These are phyloP conservation scores for Debaryomyces coudertii DNA, from an alignment of 1,139 yeast species.

Conservation along the genomic window DNA sequence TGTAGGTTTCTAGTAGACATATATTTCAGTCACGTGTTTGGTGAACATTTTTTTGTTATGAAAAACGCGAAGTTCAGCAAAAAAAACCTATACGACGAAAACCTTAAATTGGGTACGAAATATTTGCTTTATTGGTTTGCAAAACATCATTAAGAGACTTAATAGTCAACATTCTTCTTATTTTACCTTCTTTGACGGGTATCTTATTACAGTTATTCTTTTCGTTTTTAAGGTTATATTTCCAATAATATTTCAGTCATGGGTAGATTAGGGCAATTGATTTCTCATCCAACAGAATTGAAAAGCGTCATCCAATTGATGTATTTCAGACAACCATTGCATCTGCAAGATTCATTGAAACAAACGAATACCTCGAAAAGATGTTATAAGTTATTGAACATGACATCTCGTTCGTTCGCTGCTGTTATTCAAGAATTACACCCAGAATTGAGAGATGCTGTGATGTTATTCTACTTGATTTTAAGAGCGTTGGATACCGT, in stretches of 20 bases:
- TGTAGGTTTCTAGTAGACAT: neutral
- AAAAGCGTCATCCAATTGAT: constrained; percentile 65
- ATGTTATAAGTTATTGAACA: constrained; percentile 69
- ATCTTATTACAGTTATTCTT: neutral
- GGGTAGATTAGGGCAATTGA: constrained; percentile 69
- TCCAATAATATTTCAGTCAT: constrained; percentile 30
- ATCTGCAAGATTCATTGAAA: constrained; percentile 48
- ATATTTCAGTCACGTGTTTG: neutral
- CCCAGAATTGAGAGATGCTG: constrained; percentile 83
- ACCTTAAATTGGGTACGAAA: neutral
- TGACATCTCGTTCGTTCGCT: constrained; percentile 88
- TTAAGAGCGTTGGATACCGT: constrained; percentile 93
- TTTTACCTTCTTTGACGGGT: neutral
- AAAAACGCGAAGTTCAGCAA: constrained; percentile 1
- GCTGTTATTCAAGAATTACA: constrained; percentile 90
- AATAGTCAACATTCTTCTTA: neutral
- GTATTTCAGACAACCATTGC: constrained; percentile 56
- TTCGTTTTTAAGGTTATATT: neutral
- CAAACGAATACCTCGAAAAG: constrained; percentile 54
- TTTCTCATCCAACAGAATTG: constrained; percentile 73
- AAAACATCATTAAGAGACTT: neutral
- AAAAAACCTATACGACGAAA: constrained; percentile 3
- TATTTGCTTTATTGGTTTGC: neutral
- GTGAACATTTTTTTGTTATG: neutral
- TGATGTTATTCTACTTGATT: constrained; percentile 81